Evolutionary conservation across 495 filamentous ascomycete species (phyloP), one percentile per base, ranked within the genome.

Genomic region (Xylaria castorea): DNA sequence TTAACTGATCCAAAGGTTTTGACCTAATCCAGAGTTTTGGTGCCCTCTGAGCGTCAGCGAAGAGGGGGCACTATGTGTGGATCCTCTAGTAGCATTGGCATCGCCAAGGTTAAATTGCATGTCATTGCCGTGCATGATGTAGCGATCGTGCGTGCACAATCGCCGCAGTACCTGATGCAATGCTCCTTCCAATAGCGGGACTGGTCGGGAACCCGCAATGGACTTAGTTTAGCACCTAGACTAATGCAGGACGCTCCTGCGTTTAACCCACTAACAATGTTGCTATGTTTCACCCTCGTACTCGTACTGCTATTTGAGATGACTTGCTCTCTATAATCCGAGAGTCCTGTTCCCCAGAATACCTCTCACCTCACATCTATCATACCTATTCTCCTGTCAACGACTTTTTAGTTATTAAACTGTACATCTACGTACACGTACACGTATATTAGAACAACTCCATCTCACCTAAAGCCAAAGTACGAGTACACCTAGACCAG

Each of bases 211-310:
- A 61, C 30, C 58, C 30, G 34, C 58, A 38, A 61, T 61, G 34
- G 32, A 38, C 58, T 38, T 57, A n/a, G 27, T 27, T 27, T 14
- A 57, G 25, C 27, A 57, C 53, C 53, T 57, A n/a, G n/a, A n/a
- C n/a, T n/a, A 57, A 57, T 57, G 53, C 53, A 57, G 27, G 53
- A 14, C 32, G 53, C 53, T 57, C 53, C 53, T 57, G 27, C 51
- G 22, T 27, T n/a, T 50, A 25, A 51, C 22, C 53, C 53, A 12
- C 53, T 57, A 57, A 57, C 53, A 57, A 57, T 57, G 53, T 57
- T 32, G 53, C 53, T 53, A 1, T 53, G 50, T 53, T n/a, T 27
- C 50, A 53, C 42, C 42, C 50, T n/a, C 38, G 38, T 42, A 42
- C n/a, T 57, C 53, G 27, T 57, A 6, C 53, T 57, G 12, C 25